Conservation (phyloP, 75 land plant species). For the Sequoia sempervirens region DNA sequence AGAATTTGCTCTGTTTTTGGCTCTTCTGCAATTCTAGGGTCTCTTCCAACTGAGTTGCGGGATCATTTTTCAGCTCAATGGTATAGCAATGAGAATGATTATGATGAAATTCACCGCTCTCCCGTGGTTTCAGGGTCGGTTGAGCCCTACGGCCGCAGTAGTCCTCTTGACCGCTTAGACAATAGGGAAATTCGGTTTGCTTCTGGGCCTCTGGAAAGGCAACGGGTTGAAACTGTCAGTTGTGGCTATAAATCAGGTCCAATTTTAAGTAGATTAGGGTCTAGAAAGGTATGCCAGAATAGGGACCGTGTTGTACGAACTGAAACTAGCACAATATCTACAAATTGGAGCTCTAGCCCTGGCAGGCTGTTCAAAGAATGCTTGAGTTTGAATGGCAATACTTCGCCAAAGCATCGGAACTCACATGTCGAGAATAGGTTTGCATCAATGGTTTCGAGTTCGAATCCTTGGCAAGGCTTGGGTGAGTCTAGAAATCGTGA, state of each 20-base stretch:
- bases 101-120: constrained; percentile 22
- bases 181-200: constrained; percentile 14
- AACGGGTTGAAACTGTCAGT: neutral
- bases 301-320: constrained; percentile 1
- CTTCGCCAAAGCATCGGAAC: neutral
- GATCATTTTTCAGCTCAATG: constrained; percentile 22
- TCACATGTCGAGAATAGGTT: neutral
- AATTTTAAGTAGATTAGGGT: constrained; percentile 4
- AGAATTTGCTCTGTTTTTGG: constrained; percentile 52
- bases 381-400: neutral
- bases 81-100: constrained; percentile 12
- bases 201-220: constrained; percentile 29
- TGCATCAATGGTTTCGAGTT: neutral
- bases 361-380: constrained; percentile 11
- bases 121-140: constrained; percentile 19
- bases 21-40: constrained; percentile 18
- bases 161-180: constrained; percentile 15
- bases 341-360: constrained; percentile 2
- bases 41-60: constrained; percentile 4
- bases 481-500: neutral
- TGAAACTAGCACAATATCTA: neutral
- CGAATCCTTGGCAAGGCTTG: neutral
- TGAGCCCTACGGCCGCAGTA: neutral
- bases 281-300: constrained; percentile 3
- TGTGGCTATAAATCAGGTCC: neutral